Percentiles rank a stretch among this genome's conserved stretches.
phyloP scores from a whole-genome alignment of 1,139 yeast genomes.

The Yamadazyma sp. region DNA sequence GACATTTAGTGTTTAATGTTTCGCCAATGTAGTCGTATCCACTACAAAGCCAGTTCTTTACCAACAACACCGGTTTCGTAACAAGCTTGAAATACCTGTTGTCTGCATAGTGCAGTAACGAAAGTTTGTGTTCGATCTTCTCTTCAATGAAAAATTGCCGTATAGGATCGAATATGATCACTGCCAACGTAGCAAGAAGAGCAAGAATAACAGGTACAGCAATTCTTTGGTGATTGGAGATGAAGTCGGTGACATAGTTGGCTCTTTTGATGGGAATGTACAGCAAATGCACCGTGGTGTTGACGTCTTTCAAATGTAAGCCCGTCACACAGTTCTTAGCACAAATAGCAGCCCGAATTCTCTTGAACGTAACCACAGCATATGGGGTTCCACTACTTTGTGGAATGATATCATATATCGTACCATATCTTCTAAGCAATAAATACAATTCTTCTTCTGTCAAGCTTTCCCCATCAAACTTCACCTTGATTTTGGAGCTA shows the following conservation, averaged over 20 bases:
- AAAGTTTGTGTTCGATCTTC: slow-evolving; percentile 58
- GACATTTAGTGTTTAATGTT: slow-evolving; percentile 16
- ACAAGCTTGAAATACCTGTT: slow-evolving; percentile 29
- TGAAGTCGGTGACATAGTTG: slow-evolving; percentile 53
- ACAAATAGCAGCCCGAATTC: slow-evolving; percentile 68
- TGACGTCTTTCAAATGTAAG: slow-evolving; percentile 48
- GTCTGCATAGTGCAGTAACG: slow-evolving; percentile 32
- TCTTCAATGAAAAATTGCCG: slow-evolving; percentile 77
- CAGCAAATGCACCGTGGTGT: slow-evolving; percentile 69
- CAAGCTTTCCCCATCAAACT: slow-evolving; percentile 70
- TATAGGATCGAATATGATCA: slow-evolving; percentile 87
- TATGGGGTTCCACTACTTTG: slow-evolving; percentile 30
- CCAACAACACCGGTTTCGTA: slow-evolving; percentile 25
- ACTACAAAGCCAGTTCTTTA: slow-evolving; percentile 25
- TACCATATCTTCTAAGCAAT: slow-evolving; percentile 83
- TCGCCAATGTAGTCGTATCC: slow-evolving; percentile 33
- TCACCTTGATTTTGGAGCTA: slow-evolving; percentile 58
- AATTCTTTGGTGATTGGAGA: slow-evolving; percentile 78
- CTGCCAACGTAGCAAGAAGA: slow-evolving; percentile 69
- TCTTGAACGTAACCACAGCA: slow-evolving; percentile 56
- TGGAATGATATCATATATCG: slow-evolving; percentile 72
- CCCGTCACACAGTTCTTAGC: slow-evolving; percentile 95
- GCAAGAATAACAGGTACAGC: slow-evolving; percentile 60
- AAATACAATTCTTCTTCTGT: slow-evolving; percentile 85
- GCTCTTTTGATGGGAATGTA: slow-evolving; percentile 58